A percentile compares a stretch with the other conserved stretches of the same genome.
These are phyloP conservation scores for Blastocystis sp. DNA, from an alignment of 352 stramenopile species.

Conservation along the genomic window DNA sequence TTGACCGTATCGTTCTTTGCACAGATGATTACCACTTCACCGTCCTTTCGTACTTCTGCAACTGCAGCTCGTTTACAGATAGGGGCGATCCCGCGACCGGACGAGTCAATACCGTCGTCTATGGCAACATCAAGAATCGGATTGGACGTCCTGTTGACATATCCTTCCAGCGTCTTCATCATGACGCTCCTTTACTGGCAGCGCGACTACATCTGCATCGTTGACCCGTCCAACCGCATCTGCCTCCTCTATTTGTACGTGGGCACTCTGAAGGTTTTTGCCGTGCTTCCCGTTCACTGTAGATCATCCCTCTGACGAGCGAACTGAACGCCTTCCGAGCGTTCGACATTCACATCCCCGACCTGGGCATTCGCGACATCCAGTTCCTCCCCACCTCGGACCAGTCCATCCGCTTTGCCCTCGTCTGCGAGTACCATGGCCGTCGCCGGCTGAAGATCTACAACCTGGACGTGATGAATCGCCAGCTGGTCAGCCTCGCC, in stretches of 20 bases:
- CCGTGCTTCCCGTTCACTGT: not conserved
- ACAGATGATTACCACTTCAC: conserved; percentile 55
- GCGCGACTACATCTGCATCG: conserved; percentile 15
- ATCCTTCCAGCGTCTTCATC: conserved; percentile 6
- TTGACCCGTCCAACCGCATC: conserved; percentile 59
- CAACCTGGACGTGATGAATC: conserved; percentile 15
- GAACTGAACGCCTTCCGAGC: conserved; percentile 53
- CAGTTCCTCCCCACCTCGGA: conserved; percentile 39
- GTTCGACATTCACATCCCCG: conserved; percentile 60
- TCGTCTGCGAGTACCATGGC: conserved; percentile 39
- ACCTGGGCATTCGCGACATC: conserved; percentile 57
- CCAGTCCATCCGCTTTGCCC: conserved; percentile 23
- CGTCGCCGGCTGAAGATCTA: conserved; percentile 9
- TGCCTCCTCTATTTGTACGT: conserved; percentile 58
- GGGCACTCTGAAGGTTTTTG: conserved; percentile 25
- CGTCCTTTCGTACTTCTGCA: conserved; percentile 2
- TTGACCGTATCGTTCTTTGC: conserved; percentile 41
- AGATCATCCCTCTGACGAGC: conserved; percentile 57
- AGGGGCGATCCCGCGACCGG: conserved; percentile 15
- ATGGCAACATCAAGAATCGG: conserved; percentile 47
- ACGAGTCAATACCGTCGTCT: conserved; percentile 18
- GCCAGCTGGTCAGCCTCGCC: conserved; percentile 10
- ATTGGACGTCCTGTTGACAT: conserved; percentile 55
- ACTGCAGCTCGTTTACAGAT: not conserved
- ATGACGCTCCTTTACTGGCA: conserved; percentile 14